A percentile compares a stretch with the other conserved stretches of the same genome.
These are phyloP conservation scores for Pseudogymnoascus sp. DNA, from an alignment of 2,329 filamentous ascomycete genomes.

Conservation along the genomic window DNA sequence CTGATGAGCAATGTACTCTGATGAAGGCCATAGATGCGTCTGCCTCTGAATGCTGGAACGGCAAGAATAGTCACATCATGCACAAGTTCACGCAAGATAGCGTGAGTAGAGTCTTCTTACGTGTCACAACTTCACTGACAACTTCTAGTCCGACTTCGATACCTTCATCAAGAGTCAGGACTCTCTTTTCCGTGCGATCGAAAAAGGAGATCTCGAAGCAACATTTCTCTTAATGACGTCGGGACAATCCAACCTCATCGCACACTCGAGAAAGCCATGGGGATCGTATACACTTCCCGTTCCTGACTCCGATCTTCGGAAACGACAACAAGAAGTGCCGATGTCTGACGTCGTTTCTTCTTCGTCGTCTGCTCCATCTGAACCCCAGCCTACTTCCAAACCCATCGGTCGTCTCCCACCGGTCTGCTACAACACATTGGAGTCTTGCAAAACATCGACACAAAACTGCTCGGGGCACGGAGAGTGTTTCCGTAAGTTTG, in stretches of 20 bases:
- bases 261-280: not conserved
- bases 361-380: slow-evolving; percentile 10
- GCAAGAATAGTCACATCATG: not conserved
- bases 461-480: slow-evolving; percentile 79
- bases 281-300: not conserved
- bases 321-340: not conserved
- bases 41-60: not conserved
- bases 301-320: not conserved
- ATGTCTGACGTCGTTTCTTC: not conserved
- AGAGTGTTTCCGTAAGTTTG: slow-evolving; percentile 61
- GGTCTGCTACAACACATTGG: slow-evolving; percentile 65
- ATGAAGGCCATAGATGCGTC: not conserved
- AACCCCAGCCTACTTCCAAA: slow-evolving; percentile 14
- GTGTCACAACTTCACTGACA: not conserved
- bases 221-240: not conserved
- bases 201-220: not conserved
- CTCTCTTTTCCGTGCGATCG: slow-evolving; percentile 3
- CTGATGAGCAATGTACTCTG: not conserved
- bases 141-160: not conserved
- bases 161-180: not conserved
- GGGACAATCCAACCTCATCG: not conserved
- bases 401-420: slow-evolving; percentile 40
- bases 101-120: not conserved
- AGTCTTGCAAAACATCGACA: slow-evolving; percentile 62
- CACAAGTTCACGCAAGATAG: not conserved